Percentiles rank a stretch among this genome's conserved stretches.
phyloP scores from a whole-genome alignment of 768 basidiomycete genomes.

The Suillus variegatus region DNA sequence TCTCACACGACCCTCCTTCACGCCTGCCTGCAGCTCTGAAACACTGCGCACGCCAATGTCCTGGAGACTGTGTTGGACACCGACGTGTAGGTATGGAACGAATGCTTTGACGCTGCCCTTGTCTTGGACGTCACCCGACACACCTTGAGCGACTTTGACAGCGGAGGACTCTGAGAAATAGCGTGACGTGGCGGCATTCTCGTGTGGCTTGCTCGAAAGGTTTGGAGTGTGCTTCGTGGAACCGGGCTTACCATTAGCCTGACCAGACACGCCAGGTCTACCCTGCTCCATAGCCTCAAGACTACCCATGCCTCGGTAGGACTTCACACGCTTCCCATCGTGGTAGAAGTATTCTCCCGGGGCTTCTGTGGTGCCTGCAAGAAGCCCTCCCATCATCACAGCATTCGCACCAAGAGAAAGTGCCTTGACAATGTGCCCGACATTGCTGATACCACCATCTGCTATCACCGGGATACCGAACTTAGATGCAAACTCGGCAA shows the following conservation, averaged over 20 bases:
- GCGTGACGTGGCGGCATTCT: slow-evolving; percentile 94
- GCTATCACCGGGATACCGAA: slow-evolving; percentile 98
- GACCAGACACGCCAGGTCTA: slow-evolving; percentile 37
- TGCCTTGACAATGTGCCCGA: slow-evolving; percentile 98
- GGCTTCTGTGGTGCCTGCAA: slow-evolving; percentile 95
- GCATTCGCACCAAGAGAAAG: slow-evolving; percentile 91
- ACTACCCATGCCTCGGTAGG: slow-evolving; percentile 98
- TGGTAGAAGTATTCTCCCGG: slow-evolving; percentile 99
- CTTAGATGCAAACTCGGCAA: slow-evolving; percentile 88
- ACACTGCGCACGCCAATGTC: slow-evolving; percentile 84
- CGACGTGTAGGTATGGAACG: slow-evolving; percentile 79
- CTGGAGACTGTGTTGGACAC: slow-evolving; percentile 92
- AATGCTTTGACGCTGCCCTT: slow-evolving; percentile 95
- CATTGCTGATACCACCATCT: slow-evolving; percentile 93
- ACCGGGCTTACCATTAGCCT: slow-evolving; percentile 26
- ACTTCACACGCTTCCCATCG: slow-evolving; percentile 97
- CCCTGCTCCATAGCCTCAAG: slow-evolving; percentile 92
- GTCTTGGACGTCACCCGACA: slow-evolving; percentile 95
- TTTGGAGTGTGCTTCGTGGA: slow-evolving; percentile 50
- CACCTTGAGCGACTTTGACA: slow-evolving; percentile 96
- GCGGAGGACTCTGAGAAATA: slow-evolving; percentile 60
- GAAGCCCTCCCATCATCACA: slow-evolving; percentile 97
- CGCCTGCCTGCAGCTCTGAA: slow-evolving; percentile 63
- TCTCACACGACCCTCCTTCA: slow-evolving; percentile 65
- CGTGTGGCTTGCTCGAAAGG: slow-evolving; percentile 51